phyloP scores from a whole-genome alignment of 2,329 filamentous ascomycete genomes.

The Penicillium hordei region DNA sequence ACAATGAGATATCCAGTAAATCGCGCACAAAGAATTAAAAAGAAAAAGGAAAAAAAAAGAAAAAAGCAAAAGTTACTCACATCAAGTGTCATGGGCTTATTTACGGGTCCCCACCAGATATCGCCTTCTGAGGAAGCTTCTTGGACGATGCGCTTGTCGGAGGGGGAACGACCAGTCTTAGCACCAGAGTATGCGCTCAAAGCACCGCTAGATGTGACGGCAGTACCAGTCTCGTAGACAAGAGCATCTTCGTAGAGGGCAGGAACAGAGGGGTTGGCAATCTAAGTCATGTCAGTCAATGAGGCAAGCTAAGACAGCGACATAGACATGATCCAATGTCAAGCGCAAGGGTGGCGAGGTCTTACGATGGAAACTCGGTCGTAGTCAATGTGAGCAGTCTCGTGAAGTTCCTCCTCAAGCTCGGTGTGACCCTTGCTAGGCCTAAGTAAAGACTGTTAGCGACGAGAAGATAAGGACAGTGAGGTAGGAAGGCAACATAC shows the following conservation, averaged over 20 bases:
- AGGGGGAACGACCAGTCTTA: constrained; percentile 95
- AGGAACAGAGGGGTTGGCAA: constrained; percentile 90
- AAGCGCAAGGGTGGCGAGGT: constrained; percentile 5
- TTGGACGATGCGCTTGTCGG: constrained; percentile 96
- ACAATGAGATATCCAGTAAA: constrained; percentile 21
- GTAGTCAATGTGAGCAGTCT: constrained; percentile 98
- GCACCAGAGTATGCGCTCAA: constrained; percentile 96
- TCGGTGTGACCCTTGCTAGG: constrained; percentile 88
- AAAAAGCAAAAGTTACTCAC: constrained; percentile 67
- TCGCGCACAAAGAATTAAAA: constrained; percentile 2
- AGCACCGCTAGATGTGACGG: constrained; percentile 93
- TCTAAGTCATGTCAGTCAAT: constrained; percentile 41
- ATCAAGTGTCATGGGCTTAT: constrained; percentile 97
- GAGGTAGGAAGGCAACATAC: constrained; percentile 57
- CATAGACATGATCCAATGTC: constrained; percentile 11
- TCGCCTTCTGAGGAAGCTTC: constrained; percentile 85
- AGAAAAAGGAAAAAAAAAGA: constrained; percentile 7
- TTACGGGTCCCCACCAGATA: constrained; percentile 98
- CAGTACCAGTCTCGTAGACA: constrained; percentile 94
- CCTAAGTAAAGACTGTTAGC: constrained; percentile 48
- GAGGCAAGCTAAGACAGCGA: not conserved
- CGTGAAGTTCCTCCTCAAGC: constrained; percentile 95
- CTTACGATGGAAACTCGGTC: constrained; percentile 95
- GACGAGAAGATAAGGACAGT: constrained; percentile 13
- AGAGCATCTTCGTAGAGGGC: constrained; percentile 98